Base-by-base conservation (phyloP, 2,329 filamentous ascomycete genomes). In the Fusarium verrucosum region DNA sequence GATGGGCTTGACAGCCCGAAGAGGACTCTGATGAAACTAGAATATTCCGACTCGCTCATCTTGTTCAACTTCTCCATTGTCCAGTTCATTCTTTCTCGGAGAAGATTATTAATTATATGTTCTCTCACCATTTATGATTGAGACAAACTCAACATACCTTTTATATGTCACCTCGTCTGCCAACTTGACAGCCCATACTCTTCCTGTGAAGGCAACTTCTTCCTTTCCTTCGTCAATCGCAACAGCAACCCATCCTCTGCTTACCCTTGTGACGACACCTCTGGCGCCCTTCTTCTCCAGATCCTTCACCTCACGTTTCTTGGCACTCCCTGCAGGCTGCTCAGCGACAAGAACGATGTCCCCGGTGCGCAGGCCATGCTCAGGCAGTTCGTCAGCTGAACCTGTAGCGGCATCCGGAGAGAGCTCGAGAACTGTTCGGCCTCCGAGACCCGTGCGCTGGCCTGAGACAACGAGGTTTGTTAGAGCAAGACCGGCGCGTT, bases 401-500 rank as follows among this genome's bases (percentile, higher is more conserved):
- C 85, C 82, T 3, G 89, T 85, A 1, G 92, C 91, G n/a, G 86
- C 79, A 72, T 97, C 94, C 0, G 87, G 81, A 16, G 80, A 79
- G 2, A 99, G 87, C 75, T 97, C 94, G 5, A 97, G 80, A 3
- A 99, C 90, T 0, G 92, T 92, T 65, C 92, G 91, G n/a, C 95
- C 95, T 16, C 94, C 95, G 33, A 97, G 82, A 0, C 95, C 95
- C 0, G 95, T 99, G 26, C 94, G 89, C 73, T 91, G 91, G 17
- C 90, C 89, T 11, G 85, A 81, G 30, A 96, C 80, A 28, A 86
- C 80, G 10, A 98, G 86, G 76, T 94, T 94, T 16, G 88, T 87
- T 70, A 95, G 82, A 28, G 92, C 92, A 36, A 92, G 83, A n/a
- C 92, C 92, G 7, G 90, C 90, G 57, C 90, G 87, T 73, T 92